These are phyloP conservation scores for Cladosporium sphaerospermum DNA, from an alignment of 2,329 filamentous ascomycete genomes.

Conservation along the genomic window DNA sequence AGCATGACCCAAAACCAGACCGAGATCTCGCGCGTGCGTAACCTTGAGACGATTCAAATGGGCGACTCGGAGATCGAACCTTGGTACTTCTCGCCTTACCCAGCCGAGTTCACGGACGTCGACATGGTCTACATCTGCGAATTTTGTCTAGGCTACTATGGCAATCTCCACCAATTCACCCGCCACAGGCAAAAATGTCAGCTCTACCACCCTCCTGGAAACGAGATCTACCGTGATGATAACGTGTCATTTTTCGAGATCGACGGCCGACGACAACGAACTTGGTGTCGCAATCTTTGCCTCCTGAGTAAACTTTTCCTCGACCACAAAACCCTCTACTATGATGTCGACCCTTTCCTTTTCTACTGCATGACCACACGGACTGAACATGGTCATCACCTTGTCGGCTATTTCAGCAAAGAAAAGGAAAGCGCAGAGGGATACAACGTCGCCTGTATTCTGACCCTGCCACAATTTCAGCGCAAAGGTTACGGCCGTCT, in stretches of 20 bases:
- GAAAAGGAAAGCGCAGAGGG: slow-evolving; percentile 96
- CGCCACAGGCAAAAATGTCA: slow-evolving; percentile 87
- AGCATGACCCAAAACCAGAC: slow-evolving; percentile 99
- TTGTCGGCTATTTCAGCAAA: slow-evolving; percentile 99
- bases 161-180: slow-evolving; percentile 71
- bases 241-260: slow-evolving; percentile 96
- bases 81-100: slow-evolving; percentile 99
- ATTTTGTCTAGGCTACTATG: slow-evolving; percentile 90
- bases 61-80: slow-evolving; percentile 87
- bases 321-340: slow-evolving; percentile 97
- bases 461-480: slow-evolving; percentile 94
- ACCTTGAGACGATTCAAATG: slow-evolving; percentile 91
- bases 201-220: slow-evolving; percentile 85
- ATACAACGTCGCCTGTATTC: slow-evolving; percentile 96
- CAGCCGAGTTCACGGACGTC: slow-evolving; percentile 76
- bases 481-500: slow-evolving; percentile 88
- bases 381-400: slow-evolving; percentile 82
- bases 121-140: slow-evolving; percentile 96
- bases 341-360: slow-evolving; percentile 97
- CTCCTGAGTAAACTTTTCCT: slow-evolving; percentile 93
- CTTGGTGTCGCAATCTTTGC: slow-evolving; percentile 95
- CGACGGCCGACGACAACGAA: slow-evolving; percentile 85
- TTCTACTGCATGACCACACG: slow-evolving; percentile 97
- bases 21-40: slow-evolving; percentile 91
- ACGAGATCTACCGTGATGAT: slow-evolving; percentile 95